Base-by-base conservation (phyloP, 768 basidiomycete species). In the Phylloporus arenicola region DNA sequence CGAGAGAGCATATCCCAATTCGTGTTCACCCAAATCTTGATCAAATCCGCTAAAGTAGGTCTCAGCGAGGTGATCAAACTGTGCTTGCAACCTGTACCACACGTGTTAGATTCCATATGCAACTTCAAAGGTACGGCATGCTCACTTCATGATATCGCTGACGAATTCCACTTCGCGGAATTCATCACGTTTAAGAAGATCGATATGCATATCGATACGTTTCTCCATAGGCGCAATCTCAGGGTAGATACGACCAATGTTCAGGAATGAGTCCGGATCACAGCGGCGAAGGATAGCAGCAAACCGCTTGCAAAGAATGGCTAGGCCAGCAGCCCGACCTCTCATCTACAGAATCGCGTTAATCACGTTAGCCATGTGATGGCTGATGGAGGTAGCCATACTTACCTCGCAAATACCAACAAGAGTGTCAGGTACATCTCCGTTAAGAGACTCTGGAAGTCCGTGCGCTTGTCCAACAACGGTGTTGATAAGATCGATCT, bases 161-260 rank as follows among this genome's bases (percentile, higher is more conserved):
- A 90, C 91, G 67, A 94, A 97, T 61, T 98, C 95, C 72, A 86
- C 80, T 68, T 93, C 94, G 20, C 86, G 79, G 72, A 99, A 94
- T 66, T 93, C 94, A 58, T 97, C 92, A 41, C 84, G 77, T 38
- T 87, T 77, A 3, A 97, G 72, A 22, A 88, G 74, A 42, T 89
- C 88, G 55, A 97, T 81, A 63, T 96, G 94, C 72, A 88, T 86
- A 59, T 99, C 93, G 43, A 99, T 80, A 25, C 88, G 80, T 65
- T 87, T 90, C 72, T 99, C 96, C 65, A 96, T 81, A 0, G 86
- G 87, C 0, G 82, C 80, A 19, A 98, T 79, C 56, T 99, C 96
- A 7, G 80, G 80, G 61, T 81, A 88, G 16, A 95, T 75, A 27
- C 88, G 80, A 0, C 93, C 95, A 38, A 88, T 81, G 57, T 80